Base-by-base conservation (phyloP, 768 basidiomycete species). In the Tricholoma sp. region DNA sequence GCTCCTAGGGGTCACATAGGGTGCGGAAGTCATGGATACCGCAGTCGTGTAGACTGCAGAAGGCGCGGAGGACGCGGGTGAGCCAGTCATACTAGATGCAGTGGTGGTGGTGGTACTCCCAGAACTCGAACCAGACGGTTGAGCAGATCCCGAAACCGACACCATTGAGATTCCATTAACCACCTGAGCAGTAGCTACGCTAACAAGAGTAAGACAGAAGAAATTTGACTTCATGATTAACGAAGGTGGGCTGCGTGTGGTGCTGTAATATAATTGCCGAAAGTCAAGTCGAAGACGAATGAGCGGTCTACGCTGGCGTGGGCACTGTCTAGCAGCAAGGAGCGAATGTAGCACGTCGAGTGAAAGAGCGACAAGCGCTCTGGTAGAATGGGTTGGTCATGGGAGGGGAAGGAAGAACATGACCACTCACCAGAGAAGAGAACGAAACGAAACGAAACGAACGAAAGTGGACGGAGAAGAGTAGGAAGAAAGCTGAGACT, bases 221-320 rank as follows among this genome's bases (percentile, higher is more conserved):
- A 83, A 65, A 56, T 83, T 73, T 67, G 84, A 82, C 73, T 82
- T 82, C 83, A 88, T 88, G 66, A 76, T 80, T 69, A 79, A 77
- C 65, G 77, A 76, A 70, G 76, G 73, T 75, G 77, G 70, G 63
- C 66, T 72, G 71, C 71, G 67, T 65, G 24, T 8, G 72, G 72
- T 69, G 74, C 68, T 72, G 64, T 66, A 70, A 68, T 62, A 65
- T 59, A 65, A 67, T 73, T 65, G 63, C 63, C 67, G 63, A 69
- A 67, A 57, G 64, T 61, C 67, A 72, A 73, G 69, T 69, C 73
- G 69, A 70, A 69, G 70, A 67, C 65, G 66, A 69, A 72, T 58
- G 67, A 84, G 86, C 86, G 85, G 74, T 88, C 85, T 82, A 88
- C 85, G 85, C 86, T 83, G 72, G 71, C 72, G 71, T 75, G 67